Evolutionary conservation across 1,284 basidiomycete species (phyloP).

Genomic region (Phylloporus gajari): DNA sequence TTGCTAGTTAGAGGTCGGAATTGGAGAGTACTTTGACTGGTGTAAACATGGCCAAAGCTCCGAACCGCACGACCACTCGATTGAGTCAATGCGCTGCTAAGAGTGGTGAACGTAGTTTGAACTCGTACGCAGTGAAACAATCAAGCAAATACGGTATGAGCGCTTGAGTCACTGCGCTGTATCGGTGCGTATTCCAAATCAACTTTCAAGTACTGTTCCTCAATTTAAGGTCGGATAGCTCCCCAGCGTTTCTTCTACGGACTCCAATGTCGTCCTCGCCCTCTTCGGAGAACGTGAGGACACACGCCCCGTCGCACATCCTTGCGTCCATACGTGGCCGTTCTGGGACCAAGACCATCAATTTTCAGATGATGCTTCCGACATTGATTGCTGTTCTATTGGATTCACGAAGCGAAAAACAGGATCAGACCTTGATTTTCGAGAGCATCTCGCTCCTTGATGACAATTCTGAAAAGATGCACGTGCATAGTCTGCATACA

Average conservation of each 20-base stretch:
- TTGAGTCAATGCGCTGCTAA: too few relatives aligned
- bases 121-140: too few relatives aligned
- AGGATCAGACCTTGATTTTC: conserved; percentile 74
- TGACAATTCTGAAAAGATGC: conserved; percentile 53
- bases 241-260: conserved; percentile 84
- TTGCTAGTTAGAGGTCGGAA: too few relatives aligned
- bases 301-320: conserved; percentile 67
- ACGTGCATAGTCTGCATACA: conserved; percentile 84
- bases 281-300: conserved; percentile 50
- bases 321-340: conserved; percentile 84
- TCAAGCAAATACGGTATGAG: too few relatives aligned
- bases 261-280: conserved; percentile 60
- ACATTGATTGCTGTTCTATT: conserved; percentile 76
- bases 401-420: conserved; percentile 62
- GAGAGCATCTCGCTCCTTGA: conserved; percentile 67
- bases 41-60: too few relatives aligned
- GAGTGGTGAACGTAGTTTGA: too few relatives aligned
- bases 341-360: conserved; percentile 64
- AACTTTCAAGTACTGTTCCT: conserved; percentile 72
- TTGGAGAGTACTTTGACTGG: too few relatives aligned
- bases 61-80: too few relatives aligned
- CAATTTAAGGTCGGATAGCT: conserved; percentile 73
- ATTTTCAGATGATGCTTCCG: conserved; percentile 91
- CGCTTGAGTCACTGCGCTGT: too few relatives aligned
- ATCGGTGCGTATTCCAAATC: conserved; percentile 48